phyloP scores from a whole-genome alignment of 2,329 filamentous ascomycete genomes.

The Periglandula ipomoeae region DNA sequence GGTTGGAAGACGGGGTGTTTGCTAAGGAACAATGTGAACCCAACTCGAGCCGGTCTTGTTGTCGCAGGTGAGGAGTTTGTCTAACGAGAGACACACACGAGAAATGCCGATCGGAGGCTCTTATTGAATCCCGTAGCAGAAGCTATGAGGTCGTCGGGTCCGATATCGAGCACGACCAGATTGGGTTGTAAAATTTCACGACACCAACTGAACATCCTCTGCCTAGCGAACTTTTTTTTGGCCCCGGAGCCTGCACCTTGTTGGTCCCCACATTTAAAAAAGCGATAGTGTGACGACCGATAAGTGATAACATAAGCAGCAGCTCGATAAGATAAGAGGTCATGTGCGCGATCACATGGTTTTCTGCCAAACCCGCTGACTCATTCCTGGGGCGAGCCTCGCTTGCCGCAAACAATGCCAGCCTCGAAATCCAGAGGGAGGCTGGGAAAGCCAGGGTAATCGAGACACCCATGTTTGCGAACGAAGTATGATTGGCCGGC shows the following conservation, averaged over 20 bases:
- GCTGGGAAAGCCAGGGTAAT: not conserved
- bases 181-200: slow-evolving; percentile 25
- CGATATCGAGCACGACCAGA: slow-evolving; percentile 6
- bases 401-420: not conserved
- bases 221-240: slow-evolving; percentile 24
- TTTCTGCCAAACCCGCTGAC: not conserved
- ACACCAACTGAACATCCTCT: slow-evolving; percentile 13
- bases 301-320: not conserved
- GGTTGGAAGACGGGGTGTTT: too few relatives aligned
- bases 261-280: slow-evolving; percentile 8
- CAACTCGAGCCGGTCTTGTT: not conserved
- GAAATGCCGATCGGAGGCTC: not conserved
- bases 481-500: not conserved
- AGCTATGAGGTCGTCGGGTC: not conserved
- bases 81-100: not conserved
- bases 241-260: slow-evolving; percentile 9
- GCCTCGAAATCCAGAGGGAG: not conserved
- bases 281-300: not conserved
- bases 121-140: not conserved
- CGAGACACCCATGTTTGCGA: not conserved
- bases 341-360: not conserved
- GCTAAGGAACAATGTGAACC: too few relatives aligned
- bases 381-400: not conserved
- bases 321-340: not conserved
- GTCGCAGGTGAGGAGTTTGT: not conserved